Evolutionary conservation across 164 flowering plant species (phyloP).

Genomic region (Chimonanthus salicifolius): DNA sequence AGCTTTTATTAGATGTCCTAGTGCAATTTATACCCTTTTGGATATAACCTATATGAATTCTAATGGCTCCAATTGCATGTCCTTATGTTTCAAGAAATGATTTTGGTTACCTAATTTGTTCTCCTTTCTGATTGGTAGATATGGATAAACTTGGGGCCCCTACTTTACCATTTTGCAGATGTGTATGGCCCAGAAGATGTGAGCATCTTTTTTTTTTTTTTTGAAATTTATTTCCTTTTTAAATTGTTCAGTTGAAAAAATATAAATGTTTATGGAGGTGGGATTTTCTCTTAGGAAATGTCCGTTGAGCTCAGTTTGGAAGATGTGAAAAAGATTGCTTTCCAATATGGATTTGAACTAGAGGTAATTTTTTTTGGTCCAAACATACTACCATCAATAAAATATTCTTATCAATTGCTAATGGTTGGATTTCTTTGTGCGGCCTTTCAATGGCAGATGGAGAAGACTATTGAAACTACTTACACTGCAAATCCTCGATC

Average conservation of each 20-base stretch:
- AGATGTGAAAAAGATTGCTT: slow-evolving; percentile 84
- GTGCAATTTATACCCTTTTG: too few relatives aligned
- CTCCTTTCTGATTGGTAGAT: slow-evolving; percentile 39
- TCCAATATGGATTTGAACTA: slow-evolving; percentile 60
- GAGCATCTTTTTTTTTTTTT: slow-evolving; percentile 17
- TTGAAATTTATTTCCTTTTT: too few relatives aligned
- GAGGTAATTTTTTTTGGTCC: slow-evolving; percentile 46
- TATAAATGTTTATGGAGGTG: background rate
- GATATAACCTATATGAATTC: background rate
- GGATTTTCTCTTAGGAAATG: slow-evolving; percentile 56
- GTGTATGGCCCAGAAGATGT: slow-evolving; percentile 82
- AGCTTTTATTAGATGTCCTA: too few relatives aligned
- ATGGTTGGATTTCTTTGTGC: background rate
- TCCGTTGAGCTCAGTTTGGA: slow-evolving; percentile 94
- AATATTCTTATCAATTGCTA: background rate
- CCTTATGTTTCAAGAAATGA: background rate
- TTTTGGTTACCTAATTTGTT: slow-evolving; percentile 1
- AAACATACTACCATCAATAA: background rate
- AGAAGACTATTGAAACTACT: slow-evolving; percentile 73
- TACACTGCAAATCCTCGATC: slow-evolving; percentile 82
- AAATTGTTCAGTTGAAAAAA: background rate
- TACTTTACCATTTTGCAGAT: slow-evolving; percentile 97
- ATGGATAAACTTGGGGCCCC: slow-evolving; percentile 97
- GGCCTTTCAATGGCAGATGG: slow-evolving; percentile 46
- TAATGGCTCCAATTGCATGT: background rate